Evolutionary conservation across 495 filamentous ascomycete species (phyloP).

Genomic region (Podospora pseudoanserina): DNA sequence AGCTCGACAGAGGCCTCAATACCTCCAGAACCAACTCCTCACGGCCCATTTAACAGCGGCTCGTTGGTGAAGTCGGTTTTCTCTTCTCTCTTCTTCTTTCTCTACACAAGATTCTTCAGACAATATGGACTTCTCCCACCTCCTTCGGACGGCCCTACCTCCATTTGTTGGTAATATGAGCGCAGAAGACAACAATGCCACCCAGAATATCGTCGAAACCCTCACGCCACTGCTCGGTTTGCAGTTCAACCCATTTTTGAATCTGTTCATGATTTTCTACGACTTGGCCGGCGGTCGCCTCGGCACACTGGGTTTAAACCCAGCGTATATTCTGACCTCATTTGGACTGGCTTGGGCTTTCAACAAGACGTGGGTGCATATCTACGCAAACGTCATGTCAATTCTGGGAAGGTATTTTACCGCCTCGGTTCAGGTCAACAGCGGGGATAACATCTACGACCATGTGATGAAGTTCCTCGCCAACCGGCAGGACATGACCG

Average conservation of each 20-base stretch:
- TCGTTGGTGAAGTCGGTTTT: neutral
- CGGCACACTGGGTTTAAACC: conserved; percentile 39
- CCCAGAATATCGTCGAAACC: conserved; percentile 26
- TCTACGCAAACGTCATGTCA: conserved; percentile 25
- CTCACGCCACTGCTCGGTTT: conserved; percentile 29
- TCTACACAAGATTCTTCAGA: neutral
- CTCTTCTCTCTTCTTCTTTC: neutral
- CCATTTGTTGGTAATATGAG: conserved; percentile 23
- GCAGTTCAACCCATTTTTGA: conserved; percentile 32
- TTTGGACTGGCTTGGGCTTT: conserved; percentile 39
- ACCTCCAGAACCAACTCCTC: neutral
- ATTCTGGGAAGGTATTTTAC: conserved; percentile 47
- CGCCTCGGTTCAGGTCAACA: conserved; percentile 53
- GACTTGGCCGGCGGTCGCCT: conserved; percentile 31
- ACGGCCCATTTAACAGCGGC: neutral
- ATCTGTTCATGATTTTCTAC: conserved; percentile 29
- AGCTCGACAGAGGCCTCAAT: neutral
- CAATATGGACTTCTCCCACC: conserved; percentile 27
- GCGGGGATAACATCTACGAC: conserved; percentile 57
- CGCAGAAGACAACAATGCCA: conserved; percentile 14
- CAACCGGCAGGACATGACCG: conserved; percentile 48
- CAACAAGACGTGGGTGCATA: conserved; percentile 34
- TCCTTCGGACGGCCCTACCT: conserved; percentile 25
- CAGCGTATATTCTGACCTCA: conserved; percentile 34
- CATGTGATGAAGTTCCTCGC: conserved; percentile 61